These are phyloP conservation scores for Elsinoe batatas DNA, from an alignment of 2,329 filamentous ascomycete genomes.

Conservation along the genomic window DNA sequence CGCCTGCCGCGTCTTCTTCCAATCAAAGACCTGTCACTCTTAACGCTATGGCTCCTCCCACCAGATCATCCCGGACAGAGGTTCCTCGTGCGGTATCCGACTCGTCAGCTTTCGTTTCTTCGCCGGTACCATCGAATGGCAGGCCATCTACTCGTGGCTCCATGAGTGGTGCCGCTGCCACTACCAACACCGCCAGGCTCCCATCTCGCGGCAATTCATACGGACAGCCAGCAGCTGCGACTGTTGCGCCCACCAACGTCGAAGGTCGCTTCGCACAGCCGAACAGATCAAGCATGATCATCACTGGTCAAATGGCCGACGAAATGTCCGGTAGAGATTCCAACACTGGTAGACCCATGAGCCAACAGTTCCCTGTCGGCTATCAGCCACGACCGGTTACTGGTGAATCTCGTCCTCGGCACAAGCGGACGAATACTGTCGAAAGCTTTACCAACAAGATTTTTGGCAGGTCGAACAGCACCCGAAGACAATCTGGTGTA, in stretches of 20 bases:
- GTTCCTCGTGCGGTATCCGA: slow-evolving; percentile 45
- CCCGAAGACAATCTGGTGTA: slow-evolving; percentile 22
- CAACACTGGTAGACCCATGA: slow-evolving; percentile 52
- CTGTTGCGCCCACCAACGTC: slow-evolving; percentile 77
- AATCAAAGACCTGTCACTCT: slow-evolving; percentile 14
- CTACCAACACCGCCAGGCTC: slow-evolving; percentile 45
- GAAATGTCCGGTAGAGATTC: slow-evolving; percentile 38
- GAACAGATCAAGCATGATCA: slow-evolving; percentile 56
- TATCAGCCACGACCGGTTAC: slow-evolving; percentile 43
- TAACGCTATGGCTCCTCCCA: slow-evolving; percentile 26
- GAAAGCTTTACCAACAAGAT: slow-evolving; percentile 64
- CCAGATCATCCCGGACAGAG: slow-evolving; percentile 29
- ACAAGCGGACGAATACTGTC: slow-evolving; percentile 57
- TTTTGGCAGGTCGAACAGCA: slow-evolving; percentile 55
- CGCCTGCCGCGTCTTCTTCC: slow-evolving; percentile 16
- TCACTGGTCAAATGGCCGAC: slow-evolving; percentile 56
- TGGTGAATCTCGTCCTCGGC: slow-evolving; percentile 19
- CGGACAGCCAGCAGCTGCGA: slow-evolving; percentile 76
- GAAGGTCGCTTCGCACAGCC: slow-evolving; percentile 81
- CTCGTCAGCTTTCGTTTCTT: slow-evolving; percentile 32
- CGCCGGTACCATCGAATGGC: slow-evolving; percentile 31
- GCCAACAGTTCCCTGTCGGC: slow-evolving; percentile 43
- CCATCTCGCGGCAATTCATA: slow-evolving; percentile 69
- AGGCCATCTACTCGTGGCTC: slow-evolving; percentile 77
- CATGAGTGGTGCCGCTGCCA: slow-evolving; percentile 31